Evolutionary conservation across 2,329 filamentous ascomycete genomes (phyloP).

Genomic region (Colletotrichum lindemuthianum): DNA sequence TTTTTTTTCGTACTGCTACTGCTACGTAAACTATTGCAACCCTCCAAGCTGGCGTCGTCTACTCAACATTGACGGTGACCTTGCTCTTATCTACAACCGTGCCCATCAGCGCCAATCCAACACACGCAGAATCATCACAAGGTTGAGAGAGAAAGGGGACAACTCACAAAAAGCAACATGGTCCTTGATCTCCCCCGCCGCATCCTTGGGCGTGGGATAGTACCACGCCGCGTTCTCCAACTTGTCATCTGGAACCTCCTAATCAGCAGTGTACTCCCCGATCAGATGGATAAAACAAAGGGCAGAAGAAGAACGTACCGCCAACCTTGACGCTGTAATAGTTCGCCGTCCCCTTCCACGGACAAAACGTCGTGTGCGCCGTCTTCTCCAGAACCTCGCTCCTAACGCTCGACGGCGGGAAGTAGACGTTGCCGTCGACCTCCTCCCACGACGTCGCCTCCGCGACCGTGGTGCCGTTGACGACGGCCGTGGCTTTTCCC

Average conservation of each 20-base stretch:
- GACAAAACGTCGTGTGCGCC: constrained; percentile 59
- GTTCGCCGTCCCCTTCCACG: constrained; percentile 66
- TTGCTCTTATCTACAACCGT: constrained; percentile 46
- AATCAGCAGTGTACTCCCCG: neutral
- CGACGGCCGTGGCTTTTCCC: constrained; percentile 53
- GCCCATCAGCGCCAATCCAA: constrained; percentile 21
- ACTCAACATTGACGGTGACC: constrained; percentile 41
- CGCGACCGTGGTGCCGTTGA: constrained; percentile 61
- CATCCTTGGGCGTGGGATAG: constrained; percentile 61
- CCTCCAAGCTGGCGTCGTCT: neutral
- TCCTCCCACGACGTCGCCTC: constrained; percentile 61
- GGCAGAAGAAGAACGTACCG: constrained; percentile 43
- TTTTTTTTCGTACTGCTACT: neutral
- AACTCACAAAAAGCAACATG: constrained; percentile 68
- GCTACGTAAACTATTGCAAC: neutral
- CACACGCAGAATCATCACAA: too few species aligned
- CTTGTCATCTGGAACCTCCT: constrained; percentile 49
- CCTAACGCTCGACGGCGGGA: constrained; percentile 57
- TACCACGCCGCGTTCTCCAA: constrained; percentile 68
- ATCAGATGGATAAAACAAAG: neutral
- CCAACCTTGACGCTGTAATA: constrained; percentile 65
- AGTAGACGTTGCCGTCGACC: constrained; percentile 69
- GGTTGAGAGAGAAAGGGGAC: neutral
- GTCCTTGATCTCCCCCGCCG: constrained; percentile 61
- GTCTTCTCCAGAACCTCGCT: constrained; percentile 55